Evolutionary conservation across 1,284 basidiomycete genomes (phyloP).

Genomic region (Laetiporus sulphureus): DNA sequence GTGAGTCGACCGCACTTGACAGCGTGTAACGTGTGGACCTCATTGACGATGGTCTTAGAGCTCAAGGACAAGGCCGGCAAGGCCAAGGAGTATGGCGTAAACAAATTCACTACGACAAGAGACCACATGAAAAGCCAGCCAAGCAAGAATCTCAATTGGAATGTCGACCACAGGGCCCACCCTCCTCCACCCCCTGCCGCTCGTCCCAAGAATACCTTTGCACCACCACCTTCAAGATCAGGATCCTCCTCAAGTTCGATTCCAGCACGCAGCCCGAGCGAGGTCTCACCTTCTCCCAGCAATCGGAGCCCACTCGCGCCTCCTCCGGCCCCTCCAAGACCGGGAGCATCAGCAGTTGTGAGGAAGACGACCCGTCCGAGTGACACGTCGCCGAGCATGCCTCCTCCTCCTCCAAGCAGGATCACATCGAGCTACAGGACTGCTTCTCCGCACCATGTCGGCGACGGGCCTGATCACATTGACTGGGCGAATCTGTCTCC

Average conservation of each 20-base stretch:
- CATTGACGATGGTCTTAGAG: conserved; percentile 25
- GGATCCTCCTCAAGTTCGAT: conserved; percentile 10
- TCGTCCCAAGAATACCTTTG: conserved; percentile 14
- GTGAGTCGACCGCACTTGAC: too few species aligned
- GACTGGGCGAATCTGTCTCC: conserved; percentile 63
- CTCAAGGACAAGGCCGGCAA: conserved; percentile 57
- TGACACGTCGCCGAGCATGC: conserved; percentile 12
- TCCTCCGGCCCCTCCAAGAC: conserved; percentile 11
- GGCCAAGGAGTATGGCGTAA: conserved; percentile 47
- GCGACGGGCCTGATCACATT: conserved; percentile 25
- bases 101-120: conserved; percentile 45
- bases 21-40: too few species aligned
- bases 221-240: conserved; percentile 17
- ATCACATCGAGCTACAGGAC: not conserved
- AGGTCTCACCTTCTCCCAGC: not conserved
- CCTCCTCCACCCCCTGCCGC: conserved; percentile 27
- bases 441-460: not conserved
- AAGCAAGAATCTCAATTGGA: conserved; percentile 55
- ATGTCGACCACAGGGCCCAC: conserved; percentile 40
- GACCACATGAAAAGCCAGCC: conserved; percentile 53
- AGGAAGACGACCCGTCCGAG: conserved; percentile 12
- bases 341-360: conserved; percentile 10
- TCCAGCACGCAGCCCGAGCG: conserved; percentile 5
- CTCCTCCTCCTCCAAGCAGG: conserved; percentile 11
- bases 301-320: not conserved